A percentile compares a stretch with the other conserved stretches of the same genome.
Evolutionary conservation across 2,329 filamentous ascomycete species (phyloP).

Genomic region (Ophiocordyceps camponoti-floridani): DNA sequence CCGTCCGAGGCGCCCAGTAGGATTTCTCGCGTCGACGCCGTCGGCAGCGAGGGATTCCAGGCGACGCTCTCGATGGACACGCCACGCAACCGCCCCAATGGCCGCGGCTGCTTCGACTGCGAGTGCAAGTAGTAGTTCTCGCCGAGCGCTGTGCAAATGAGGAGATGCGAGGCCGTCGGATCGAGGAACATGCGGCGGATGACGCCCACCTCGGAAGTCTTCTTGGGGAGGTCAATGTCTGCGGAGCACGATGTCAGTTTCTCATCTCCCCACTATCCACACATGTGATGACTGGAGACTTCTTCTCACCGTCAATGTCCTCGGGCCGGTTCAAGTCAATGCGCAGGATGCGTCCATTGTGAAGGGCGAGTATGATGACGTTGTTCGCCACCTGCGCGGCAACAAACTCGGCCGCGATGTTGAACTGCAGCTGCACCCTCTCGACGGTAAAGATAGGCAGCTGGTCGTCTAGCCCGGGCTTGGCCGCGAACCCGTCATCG

Average conservation of each 20-base stretch:
- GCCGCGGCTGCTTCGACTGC: constrained; percentile 75
- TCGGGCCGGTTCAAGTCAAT: constrained; percentile 88
- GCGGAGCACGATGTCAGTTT: constrained; percentile 1
- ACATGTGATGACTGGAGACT: neutral
- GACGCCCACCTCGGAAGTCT: constrained; percentile 73
- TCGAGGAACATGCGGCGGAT: constrained; percentile 96
- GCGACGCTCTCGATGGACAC: constrained; percentile 78
- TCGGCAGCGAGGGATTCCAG: constrained; percentile 88
- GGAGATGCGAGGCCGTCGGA: constrained; percentile 83
- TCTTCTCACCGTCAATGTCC: constrained; percentile 66
- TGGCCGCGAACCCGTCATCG: constrained; percentile 47
- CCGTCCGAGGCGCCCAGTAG: constrained; percentile 83
- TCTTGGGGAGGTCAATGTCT: constrained; percentile 97
- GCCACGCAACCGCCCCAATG: constrained; percentile 65
- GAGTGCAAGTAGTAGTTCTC: constrained; percentile 98
- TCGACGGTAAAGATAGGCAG: constrained; percentile 91
- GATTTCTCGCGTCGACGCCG: constrained; percentile 87
- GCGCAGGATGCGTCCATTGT: constrained; percentile 77
- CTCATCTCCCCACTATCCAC: too few species aligned
- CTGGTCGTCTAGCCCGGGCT: constrained; percentile 43
- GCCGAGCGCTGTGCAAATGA: constrained; percentile 77
- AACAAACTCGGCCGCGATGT: constrained; percentile 86
- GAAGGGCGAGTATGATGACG: constrained; percentile 79
- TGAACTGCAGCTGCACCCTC: constrained; percentile 83
- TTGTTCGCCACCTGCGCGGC: constrained; percentile 96